A percentile compares a stretch with the other conserved stretches of the same genome.
phyloP scores from a whole-genome alignment of 805 yeast genomes.

The Pichia cephalocereana region DNA sequence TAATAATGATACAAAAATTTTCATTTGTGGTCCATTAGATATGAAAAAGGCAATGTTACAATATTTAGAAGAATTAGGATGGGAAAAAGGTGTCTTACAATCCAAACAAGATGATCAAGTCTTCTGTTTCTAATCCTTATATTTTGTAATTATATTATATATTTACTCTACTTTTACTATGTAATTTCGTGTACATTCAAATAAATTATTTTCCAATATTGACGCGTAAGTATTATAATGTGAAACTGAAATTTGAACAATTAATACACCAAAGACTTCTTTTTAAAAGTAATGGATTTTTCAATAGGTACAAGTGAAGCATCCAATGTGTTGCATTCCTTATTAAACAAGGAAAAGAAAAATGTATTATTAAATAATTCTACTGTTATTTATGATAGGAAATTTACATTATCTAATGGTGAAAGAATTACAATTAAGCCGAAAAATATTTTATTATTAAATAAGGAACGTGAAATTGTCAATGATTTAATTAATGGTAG shows the following conservation, averaged over 20 bases:
- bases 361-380: neutral
- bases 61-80: slow-evolving; percentile 51
- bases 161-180: too few species aligned
- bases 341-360: neutral
- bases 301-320: neutral
- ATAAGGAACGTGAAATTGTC: neutral
- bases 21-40: slow-evolving; percentile 68
- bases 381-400: slow-evolving; percentile 5
- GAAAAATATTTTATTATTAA: slow-evolving; percentile 3
- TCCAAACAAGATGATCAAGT: slow-evolving; percentile 29
- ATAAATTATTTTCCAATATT: too few species aligned
- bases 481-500: neutral
- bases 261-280: too few species aligned
- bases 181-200: too few species aligned
- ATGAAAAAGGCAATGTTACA: slow-evolving; percentile 48
- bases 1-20: slow-evolving; percentile 41
- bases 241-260: too few species aligned
- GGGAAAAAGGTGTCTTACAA: slow-evolving; percentile 31
- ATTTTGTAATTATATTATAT: too few species aligned
- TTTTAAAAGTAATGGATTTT: too few species aligned
- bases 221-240: too few species aligned
- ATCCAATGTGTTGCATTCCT: neutral
- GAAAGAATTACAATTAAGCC: slow-evolving; percentile 15
- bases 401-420: slow-evolving; percentile 17
- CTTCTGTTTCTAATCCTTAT: slow-evolving; percentile 22